Conservation (phyloP, 2,329 filamentous ascomycete species). For the Cercospora sojina region DNA sequence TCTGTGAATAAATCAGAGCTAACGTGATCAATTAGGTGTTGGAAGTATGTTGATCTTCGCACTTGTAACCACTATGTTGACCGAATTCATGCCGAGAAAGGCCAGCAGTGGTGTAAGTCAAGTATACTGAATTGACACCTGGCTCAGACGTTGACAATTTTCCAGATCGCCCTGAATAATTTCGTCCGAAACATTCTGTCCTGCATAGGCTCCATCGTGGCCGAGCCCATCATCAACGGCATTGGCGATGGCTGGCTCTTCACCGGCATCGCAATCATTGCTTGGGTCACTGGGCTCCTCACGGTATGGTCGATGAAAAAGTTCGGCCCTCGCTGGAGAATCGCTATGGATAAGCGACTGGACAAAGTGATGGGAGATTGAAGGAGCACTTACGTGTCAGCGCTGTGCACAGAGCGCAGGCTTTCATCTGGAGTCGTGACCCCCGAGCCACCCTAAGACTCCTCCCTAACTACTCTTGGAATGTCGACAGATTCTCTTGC, state of each 20-base stretch:
- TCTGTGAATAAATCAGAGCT: not conserved
- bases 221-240: conserved; percentile 66
- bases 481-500: not conserved
- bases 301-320: conserved; percentile 39
- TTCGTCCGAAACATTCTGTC: conserved; percentile 76
- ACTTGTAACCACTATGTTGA: conserved; percentile 75
- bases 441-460: not conserved
- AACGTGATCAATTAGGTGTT: not conserved
- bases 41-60: conserved; percentile 78
- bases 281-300: conserved; percentile 30
- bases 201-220: conserved; percentile 68
- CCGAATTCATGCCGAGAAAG: conserved; percentile 73
- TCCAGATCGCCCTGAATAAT: conserved; percentile 71
- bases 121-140: not conserved
- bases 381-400: not conserved
- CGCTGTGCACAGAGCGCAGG: not conserved
- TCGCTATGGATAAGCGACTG: conserved; percentile 35
- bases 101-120: conserved; percentile 58
- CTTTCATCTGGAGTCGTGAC: not conserved
- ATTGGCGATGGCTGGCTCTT: conserved; percentile 78
- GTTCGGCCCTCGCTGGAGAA: conserved; percentile 36
- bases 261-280: conserved; percentile 51
- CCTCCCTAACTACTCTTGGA: too few species aligned
- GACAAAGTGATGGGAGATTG: conserved; percentile 25
- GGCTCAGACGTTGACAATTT: not conserved